phyloP scores from a whole-genome alignment of 2,329 filamentous ascomycete genomes.

The Trichoderma endophyticum region DNA sequence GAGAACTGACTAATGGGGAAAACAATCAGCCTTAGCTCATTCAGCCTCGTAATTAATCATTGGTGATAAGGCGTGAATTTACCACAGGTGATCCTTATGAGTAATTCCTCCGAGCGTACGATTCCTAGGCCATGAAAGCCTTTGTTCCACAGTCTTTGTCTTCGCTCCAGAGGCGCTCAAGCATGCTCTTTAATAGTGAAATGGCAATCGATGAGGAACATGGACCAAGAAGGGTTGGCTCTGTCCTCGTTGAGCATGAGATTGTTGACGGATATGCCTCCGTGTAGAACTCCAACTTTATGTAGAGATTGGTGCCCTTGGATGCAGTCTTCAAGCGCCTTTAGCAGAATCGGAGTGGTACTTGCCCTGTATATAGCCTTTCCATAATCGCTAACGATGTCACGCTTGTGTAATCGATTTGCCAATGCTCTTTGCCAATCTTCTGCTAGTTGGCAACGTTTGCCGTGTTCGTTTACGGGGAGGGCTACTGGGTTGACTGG shows the following conservation, averaged over 20 bases:
- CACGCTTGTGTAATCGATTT: neutral
- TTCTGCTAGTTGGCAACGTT: neutral
- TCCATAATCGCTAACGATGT: neutral
- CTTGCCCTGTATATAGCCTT: neutral
- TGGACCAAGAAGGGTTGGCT: neutral
- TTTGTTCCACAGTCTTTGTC: neutral
- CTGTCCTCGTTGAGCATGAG: neutral
- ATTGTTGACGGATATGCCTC: neutral
- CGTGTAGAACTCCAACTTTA: neutral
- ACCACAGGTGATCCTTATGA: neutral
- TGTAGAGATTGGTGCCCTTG: neutral
- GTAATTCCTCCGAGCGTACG: neutral
- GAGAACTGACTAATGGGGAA: neutral
- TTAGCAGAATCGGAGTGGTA: neutral
- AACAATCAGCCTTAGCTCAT: neutral
- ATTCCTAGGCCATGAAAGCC: conserved; percentile 40
- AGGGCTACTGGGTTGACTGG: neutral
- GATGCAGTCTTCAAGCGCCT: neutral
- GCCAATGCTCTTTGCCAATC: neutral
- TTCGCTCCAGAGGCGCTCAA: neutral
- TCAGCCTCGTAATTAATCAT: neutral
- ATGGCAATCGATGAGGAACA: neutral
- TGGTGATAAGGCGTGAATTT: neutral
- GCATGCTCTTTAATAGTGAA: neutral
- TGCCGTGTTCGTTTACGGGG: neutral